Evolutionary conservation across 2,329 filamentous ascomycete species (phyloP).

Genomic region (Ophiostoma montium): DNA sequence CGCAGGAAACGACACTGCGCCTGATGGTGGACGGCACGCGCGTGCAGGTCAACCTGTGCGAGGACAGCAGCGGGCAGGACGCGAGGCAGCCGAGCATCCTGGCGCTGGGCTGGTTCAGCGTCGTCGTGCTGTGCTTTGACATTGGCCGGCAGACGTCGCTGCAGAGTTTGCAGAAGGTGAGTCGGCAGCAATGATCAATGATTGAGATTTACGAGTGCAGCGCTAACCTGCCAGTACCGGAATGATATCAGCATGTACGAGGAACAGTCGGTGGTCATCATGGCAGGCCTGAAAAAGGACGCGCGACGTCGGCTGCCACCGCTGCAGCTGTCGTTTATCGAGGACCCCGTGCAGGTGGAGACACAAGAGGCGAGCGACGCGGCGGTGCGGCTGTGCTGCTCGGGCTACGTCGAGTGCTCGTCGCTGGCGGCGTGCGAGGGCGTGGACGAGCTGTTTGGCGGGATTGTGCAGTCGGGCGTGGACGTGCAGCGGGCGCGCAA

Average conservation of each 20-base stretch:
- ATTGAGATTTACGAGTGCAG: no score
- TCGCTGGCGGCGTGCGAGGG: slow-evolving; percentile 11
- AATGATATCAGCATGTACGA: slow-evolving; percentile 13
- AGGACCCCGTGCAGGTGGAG: slow-evolving; percentile 10
- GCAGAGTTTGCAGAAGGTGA: slow-evolving; percentile 9
- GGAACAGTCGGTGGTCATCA: slow-evolving; percentile 12
- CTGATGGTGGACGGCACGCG: slow-evolving; percentile 7
- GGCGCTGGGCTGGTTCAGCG: slow-evolving; percentile 13
- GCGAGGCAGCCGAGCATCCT: slow-evolving; percentile 9
- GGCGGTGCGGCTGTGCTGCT: slow-evolving; percentile 7
- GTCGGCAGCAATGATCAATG: no score
- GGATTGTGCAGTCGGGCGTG: slow-evolving; percentile 10
- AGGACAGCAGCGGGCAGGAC: slow-evolving; percentile 10
- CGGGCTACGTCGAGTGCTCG: slow-evolving; percentile 15
- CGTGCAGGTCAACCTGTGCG: slow-evolving; percentile 11
- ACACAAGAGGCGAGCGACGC: slow-evolving; percentile 4
- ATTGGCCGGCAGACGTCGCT: slow-evolving; percentile 9
- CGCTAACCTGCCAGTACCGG: slow-evolving; percentile 9
- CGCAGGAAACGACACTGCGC: slow-evolving; percentile 8
- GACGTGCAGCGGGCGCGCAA: slow-evolving; percentile 8
- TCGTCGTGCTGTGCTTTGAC: slow-evolving; percentile 14
- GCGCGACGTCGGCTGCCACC: slow-evolving; percentile 10
- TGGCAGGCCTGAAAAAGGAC: slow-evolving; percentile 15
- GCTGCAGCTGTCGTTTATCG: slow-evolving; percentile 12
- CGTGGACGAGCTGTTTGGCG: slow-evolving; percentile 12